phyloP scores from a whole-genome alignment of 306 rosid genomes.

The Leucaena leucocephala region DNA sequence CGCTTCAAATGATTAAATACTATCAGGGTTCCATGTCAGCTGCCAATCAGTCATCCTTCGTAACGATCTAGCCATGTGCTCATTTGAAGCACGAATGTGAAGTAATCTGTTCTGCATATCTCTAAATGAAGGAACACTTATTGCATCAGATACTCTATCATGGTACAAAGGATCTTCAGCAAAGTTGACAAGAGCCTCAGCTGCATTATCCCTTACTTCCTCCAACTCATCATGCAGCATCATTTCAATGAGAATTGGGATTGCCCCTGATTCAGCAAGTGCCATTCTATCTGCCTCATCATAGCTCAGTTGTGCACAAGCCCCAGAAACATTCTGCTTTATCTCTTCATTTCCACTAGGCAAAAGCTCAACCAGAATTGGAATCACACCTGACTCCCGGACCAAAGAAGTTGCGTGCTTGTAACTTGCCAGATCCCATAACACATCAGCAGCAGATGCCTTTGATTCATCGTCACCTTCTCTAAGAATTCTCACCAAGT shows the following conservation, averaged over 20 bases:
- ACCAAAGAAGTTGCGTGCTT: constrained; percentile 34
- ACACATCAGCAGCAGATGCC: constrained; percentile 52
- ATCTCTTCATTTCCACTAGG: constrained; percentile 31
- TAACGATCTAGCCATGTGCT: constrained; percentile 42
- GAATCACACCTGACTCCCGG: constrained; percentile 46
- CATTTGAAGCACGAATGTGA: constrained; percentile 36
- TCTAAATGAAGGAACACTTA: constrained; percentile 48
- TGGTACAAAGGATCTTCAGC: constrained; percentile 46
- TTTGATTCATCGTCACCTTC: constrained; percentile 52
- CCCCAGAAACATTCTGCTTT: constrained; percentile 48
- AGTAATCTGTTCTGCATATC: constrained; percentile 42
- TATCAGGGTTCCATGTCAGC: constrained; percentile 38
- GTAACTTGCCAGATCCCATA: constrained; percentile 51
- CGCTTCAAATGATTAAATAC: constrained; percentile 27
- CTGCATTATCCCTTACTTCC: constrained; percentile 52
- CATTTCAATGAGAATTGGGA: constrained; percentile 47
- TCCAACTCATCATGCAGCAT: constrained; percentile 43
- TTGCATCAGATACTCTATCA: constrained; percentile 43
- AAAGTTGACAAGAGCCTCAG: constrained; percentile 49
- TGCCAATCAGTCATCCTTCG: constrained; percentile 43
- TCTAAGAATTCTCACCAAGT: constrained; percentile 46
- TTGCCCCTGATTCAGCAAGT: constrained; percentile 52
- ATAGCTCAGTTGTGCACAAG: constrained; percentile 48
- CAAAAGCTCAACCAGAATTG: constrained; percentile 54
- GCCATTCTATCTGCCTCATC: constrained; percentile 43